Base-by-base conservation (phyloP, 768 basidiomycete genomes). In the Podaxis carcinomalis region DNA sequence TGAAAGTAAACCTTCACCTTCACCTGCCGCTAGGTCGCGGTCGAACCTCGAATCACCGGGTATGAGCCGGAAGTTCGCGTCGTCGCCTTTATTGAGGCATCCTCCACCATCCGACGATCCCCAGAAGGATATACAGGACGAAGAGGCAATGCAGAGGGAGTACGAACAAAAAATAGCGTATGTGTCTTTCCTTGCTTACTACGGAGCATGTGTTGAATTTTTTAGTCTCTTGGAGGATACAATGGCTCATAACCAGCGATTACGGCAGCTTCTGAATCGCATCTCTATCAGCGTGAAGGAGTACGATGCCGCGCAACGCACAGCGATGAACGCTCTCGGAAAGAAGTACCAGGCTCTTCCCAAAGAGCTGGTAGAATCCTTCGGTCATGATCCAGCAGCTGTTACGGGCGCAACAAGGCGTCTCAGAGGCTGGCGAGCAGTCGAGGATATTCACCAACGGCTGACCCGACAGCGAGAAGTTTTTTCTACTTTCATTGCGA, bases 361-460 rank as follows among this genome's bases (percentile, higher is more conserved):
- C 5, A 75, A 77, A 64, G 88, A 90, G 21, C 77, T 92, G 5
- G 71, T 90, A 39, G 90, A 92, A 52, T 87, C 89, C 2, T 85
- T 91, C 66, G 83, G 80, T 39, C 89, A 89, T 62, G 90, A 93
- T 68, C 90, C 90, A 51, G 83, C 88, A 2, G 84, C 86, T n/a
- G 85, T 91, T 19, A 88, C 84, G 2, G 81, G 87, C 16, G 73
- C 80, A 5, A 89, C 90, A 0, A 81, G 86, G 51, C 77, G 81
- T 46, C 77, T 80, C 28, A 76, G 74, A 54, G 83, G 89, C 9
- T 92, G 87, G 86, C 77, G 80, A 62, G 88, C 87, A 1, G 88
- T 91, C 14, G 90, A 93, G 61, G 88, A 93, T 61, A 88, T 91
- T 57, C 78, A 90, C 66, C 67, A 77, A 27, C 85, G 89, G 44